Base-by-base conservation (phyloP, 2,329 filamentous ascomycete genomes). In the Meredithiella fracta region DNA sequence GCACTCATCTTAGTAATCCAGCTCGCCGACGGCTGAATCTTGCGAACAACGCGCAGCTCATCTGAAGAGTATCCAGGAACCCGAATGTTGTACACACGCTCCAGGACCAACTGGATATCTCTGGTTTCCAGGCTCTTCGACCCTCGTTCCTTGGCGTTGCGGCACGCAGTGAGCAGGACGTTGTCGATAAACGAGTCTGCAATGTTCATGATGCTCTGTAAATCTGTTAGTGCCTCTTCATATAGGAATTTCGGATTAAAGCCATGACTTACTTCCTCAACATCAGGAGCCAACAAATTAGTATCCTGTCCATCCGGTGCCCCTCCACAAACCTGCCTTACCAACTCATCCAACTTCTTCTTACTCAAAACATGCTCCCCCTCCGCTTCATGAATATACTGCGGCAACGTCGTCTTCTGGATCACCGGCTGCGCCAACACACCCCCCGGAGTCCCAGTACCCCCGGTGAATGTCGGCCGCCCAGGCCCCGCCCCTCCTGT, bases 1-100 rank as follows among this genome's bases (percentile, higher is more conserved):
- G 92, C 91, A 64, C 89, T 91, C 84, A 98, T 94, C 75, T 98
- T 98, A 62, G 86, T 84, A 60, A 92, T 91, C 89, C 92, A 98
- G 22, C 82, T 86, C 15, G 84, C 73, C 20, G 88, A 83, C 1
- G 92, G 92, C 66, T 92, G 85, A 54, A 94, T 85, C 73, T 96
- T 96, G 67, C 90, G 83, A 29, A 97, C 91, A 0, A 89, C 96
- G 57, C 92, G 83, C 59, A 96, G 79, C 70, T 98, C 92, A 65
- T 98, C 92, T 2, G 89, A 86, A 0, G 88, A 87, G 70, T 94
- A 97, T 11, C 92, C 92, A 0, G 92, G 92, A 58, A 98, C 89
- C 56, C 86, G 85, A 64, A 92, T 91, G 68, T 92, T 92, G 75
- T 89, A 91, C 59, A 85, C 84, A 59, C 86, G 81, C 69, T 92